A percentile compares a stretch with the other conserved stretches of the same genome.
Evolutionary conservation across 805 yeast species (phyloP).

Genomic region (Wickerhamiella kurtzmanii): DNA sequence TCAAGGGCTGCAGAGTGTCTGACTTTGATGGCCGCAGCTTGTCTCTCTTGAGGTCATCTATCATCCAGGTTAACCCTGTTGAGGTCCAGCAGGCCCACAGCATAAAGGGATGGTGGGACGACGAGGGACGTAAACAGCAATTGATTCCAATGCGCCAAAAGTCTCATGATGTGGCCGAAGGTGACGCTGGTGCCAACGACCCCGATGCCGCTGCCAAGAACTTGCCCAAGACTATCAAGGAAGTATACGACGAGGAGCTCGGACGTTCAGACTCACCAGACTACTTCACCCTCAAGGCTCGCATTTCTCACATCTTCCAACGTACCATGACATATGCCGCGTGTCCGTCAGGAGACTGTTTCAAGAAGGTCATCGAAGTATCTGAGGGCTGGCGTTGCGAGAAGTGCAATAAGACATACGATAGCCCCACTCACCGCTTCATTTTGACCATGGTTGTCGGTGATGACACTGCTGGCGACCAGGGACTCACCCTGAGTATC

Average conservation of each 20-base stretch:
- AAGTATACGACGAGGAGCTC: slow-evolving; percentile 51
- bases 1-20: slow-evolving; percentile 78
- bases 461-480: slow-evolving; percentile 47
- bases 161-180: slow-evolving; percentile 31
- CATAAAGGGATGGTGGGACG: slow-evolving; percentile 90
- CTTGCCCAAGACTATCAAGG: slow-evolving; percentile 51
- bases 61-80: slow-evolving; percentile 58
- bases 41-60: slow-evolving; percentile 67
- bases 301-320: slow-evolving; percentile 53
- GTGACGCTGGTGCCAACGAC: slow-evolving; percentile 32
- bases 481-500: slow-evolving; percentile 57
- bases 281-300: slow-evolving; percentile 61
- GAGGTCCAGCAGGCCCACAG: slow-evolving; percentile 78
- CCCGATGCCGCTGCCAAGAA: slow-evolving; percentile 31
- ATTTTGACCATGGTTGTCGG: slow-evolving; percentile 62
- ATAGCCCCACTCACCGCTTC: slow-evolving; percentile 65
- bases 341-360: slow-evolving; percentile 63
- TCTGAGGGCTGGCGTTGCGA: slow-evolving; percentile 87
- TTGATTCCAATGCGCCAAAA: not conserved
- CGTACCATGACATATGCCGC: slow-evolving; percentile 85
- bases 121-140: slow-evolving; percentile 40
- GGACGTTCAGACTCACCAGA: slow-evolving; percentile 73
- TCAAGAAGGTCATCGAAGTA: slow-evolving; percentile 67
- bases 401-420: slow-evolving; percentile 61
- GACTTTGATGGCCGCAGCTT: slow-evolving; percentile 81